These are phyloP conservation scores for Forsythia suspensa DNA, from an alignment of 257 asterid genomes.

Conservation along the genomic window DNA sequence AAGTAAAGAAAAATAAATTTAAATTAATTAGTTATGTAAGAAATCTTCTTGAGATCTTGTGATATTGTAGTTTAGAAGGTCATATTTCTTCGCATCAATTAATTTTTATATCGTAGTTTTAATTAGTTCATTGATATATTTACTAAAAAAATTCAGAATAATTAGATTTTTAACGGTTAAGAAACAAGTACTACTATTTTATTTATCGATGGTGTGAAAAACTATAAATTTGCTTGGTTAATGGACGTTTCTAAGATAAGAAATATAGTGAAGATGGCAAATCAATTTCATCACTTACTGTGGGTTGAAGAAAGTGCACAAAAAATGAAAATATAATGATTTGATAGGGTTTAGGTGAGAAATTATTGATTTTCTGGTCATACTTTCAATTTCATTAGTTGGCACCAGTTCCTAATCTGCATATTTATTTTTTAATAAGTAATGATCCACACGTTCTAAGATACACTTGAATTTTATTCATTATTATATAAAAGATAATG, in stretches of 20 bases:
- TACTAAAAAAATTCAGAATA: background rate
- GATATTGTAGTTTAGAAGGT: no score
- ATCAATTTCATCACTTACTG: slow-evolving; percentile 27
- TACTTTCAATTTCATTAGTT: slow-evolving; percentile 39
- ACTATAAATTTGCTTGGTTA: slow-evolving; percentile 30
- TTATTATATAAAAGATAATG: no score
- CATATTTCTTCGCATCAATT: no score
- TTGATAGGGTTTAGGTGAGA: slow-evolving; percentile 35
- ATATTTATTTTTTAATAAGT: no score
- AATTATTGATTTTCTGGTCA: slow-evolving; percentile 15
- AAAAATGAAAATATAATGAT: background rate
- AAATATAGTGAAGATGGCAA: slow-evolving; percentile 27
- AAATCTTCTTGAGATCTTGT: no score
- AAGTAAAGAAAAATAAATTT: background rate
- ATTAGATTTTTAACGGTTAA: background rate
- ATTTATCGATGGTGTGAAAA: slow-evolving; percentile 19
- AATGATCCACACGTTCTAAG: no score
- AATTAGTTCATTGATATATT: no score
- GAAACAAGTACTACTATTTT: background rate
- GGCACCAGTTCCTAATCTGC: background rate
- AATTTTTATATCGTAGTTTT: no score
- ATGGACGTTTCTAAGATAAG: slow-evolving; percentile 28
- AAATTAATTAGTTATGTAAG: background rate
- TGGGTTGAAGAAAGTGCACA: background rate
- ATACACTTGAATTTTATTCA: background rate